phyloP scores from a whole-genome alignment of 2,329 filamentous ascomycete species.

The Penicillium palitans region DNA sequence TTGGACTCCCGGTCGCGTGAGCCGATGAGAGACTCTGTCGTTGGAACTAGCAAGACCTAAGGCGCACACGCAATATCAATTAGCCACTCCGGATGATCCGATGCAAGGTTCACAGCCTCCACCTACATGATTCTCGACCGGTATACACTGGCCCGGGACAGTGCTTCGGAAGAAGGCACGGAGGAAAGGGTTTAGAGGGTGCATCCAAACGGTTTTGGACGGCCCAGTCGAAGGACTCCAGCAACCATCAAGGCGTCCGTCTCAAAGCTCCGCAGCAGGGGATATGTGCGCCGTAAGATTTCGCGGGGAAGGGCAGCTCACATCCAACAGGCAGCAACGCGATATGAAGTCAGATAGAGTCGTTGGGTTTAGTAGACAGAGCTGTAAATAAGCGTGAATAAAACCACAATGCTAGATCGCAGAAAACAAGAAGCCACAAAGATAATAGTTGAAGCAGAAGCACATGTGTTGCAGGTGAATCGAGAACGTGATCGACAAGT shows the following conservation, averaged over 20 bases:
- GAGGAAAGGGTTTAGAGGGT: slow-evolving; percentile 98
- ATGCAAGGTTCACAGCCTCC: slow-evolving; percentile 7
- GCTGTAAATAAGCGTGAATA: slow-evolving; percentile 2
- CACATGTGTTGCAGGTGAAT: slow-evolving; percentile 18
- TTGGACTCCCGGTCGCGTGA: slow-evolving; percentile 85
- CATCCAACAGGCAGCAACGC: slow-evolving; percentile 30
- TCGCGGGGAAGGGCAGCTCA: slow-evolving; percentile 34
- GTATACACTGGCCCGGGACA: slow-evolving; percentile 85
- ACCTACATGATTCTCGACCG: slow-evolving; percentile 78
- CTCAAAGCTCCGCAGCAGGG: slow-evolving; percentile 22
- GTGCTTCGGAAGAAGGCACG: slow-evolving; percentile 98
- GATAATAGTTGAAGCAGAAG: slow-evolving; percentile 12
- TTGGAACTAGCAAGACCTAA: slow-evolving; percentile 83
- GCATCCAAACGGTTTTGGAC: slow-evolving; percentile 69
- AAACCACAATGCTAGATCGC: slow-evolving; percentile 10
- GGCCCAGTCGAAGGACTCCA: slow-evolving; percentile 34
- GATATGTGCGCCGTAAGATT: slow-evolving; percentile 29
- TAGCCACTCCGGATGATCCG: slow-evolving; percentile 17
- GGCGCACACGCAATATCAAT: slow-evolving; percentile 9
- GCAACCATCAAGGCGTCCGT: slow-evolving; percentile 42
- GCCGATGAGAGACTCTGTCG: slow-evolving; percentile 86
- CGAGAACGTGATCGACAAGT: slow-evolving; percentile 32
- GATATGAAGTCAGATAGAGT: slow-evolving; percentile 2
- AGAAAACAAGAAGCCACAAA: slow-evolving; percentile 9
- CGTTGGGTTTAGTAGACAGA: background rate